A percentile compares a stretch with the other conserved stretches of the same genome.
Evolutionary conservation across 2,329 filamentous ascomycete genomes (phyloP).

Genomic region (Verticillium nonalfalfae): DNA sequence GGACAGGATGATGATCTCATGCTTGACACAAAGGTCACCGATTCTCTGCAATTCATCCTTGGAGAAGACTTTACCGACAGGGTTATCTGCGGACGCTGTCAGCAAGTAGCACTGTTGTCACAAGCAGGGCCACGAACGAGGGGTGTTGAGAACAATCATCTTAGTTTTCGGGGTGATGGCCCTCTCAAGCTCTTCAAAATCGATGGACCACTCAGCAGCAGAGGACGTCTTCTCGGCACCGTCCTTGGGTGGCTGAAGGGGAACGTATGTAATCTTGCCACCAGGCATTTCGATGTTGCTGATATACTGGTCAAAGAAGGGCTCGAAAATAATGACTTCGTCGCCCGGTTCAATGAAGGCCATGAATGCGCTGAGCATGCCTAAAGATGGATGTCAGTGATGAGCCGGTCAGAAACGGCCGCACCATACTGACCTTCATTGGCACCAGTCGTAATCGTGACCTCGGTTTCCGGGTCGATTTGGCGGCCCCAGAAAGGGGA

Average conservation of each 20-base stretch:
- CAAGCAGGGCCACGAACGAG: conserved; percentile 32
- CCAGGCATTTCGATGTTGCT: conserved; percentile 98
- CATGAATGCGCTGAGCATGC: conserved; percentile 98
- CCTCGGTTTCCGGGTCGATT: conserved; percentile 83
- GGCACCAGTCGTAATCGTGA: conserved; percentile 88
- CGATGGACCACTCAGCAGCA: conserved; percentile 80
- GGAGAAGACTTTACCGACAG: conserved; percentile 92
- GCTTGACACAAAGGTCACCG: conserved; percentile 81
- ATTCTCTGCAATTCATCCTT: conserved; percentile 77
- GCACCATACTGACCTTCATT: conserved; percentile 55
- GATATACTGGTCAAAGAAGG: conserved; percentile 99
- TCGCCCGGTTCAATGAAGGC: conserved; percentile 90
- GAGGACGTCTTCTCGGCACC: conserved; percentile 76
- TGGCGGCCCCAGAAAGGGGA: conserved; percentile 78
- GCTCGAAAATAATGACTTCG: conserved; percentile 96
- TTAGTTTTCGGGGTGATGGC: conserved; percentile 83
- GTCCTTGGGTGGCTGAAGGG: conserved; percentile 80
- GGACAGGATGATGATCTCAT: conserved; percentile 89
- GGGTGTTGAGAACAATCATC: conserved; percentile 90
- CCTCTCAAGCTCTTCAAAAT: conserved; percentile 74
- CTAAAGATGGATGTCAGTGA: conserved; percentile 22
- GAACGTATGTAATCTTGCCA: conserved; percentile 90
- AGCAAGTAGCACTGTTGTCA: background rate
- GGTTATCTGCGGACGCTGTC: conserved; percentile 60
- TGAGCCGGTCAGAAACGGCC: background rate